Evolutionary conservation across 163 green algal species (phyloP).

Genomic region (Prototheca wickerhamii): DNA sequence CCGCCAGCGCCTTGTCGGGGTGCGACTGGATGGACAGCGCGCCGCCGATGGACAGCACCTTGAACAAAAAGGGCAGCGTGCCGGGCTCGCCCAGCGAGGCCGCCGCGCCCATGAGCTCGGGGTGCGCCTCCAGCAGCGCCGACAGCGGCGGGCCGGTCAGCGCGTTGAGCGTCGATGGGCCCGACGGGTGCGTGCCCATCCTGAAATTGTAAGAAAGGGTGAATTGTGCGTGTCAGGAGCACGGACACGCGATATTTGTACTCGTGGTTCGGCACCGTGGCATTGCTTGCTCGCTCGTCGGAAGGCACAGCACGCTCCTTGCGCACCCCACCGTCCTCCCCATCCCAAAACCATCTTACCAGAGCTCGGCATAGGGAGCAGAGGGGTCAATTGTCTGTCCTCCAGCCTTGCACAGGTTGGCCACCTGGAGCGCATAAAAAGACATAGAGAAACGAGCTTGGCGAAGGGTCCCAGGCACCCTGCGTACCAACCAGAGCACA

Average conservation of each 20-base stretch:
- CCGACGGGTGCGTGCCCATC: constrained; percentile 96
- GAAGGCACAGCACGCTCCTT: no score
- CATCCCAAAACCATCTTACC: constrained; percentile 36
- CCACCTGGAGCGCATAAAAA: constrained; percentile 47
- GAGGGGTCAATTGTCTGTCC: constrained; percentile 47
- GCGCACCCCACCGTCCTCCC: neutral
- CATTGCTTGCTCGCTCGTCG: no score
- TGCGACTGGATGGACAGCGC: constrained; percentile 98
- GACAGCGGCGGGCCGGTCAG: constrained; percentile 44
- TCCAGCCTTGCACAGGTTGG: constrained; percentile 46
- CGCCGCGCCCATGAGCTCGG: constrained; percentile 56
- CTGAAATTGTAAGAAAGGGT: constrained; percentile 30
- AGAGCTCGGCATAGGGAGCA: constrained; percentile 91
- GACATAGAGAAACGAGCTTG: neutral
- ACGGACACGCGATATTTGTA: no score
- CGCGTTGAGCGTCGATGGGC: constrained; percentile 52
- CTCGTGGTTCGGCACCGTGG: no score
- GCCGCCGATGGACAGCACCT: constrained; percentile 90
- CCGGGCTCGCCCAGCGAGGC: constrained; percentile 44
- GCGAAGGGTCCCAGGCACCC: no score
- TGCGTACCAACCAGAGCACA: neutral
- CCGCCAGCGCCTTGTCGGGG: constrained; percentile 92
- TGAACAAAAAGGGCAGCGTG: constrained; percentile 92
- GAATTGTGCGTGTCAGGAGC: no score
- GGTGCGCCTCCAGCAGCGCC: constrained; percentile 49